Conservation (phyloP, 177 flowering plant species). For the Vitis hybrid region DNA sequence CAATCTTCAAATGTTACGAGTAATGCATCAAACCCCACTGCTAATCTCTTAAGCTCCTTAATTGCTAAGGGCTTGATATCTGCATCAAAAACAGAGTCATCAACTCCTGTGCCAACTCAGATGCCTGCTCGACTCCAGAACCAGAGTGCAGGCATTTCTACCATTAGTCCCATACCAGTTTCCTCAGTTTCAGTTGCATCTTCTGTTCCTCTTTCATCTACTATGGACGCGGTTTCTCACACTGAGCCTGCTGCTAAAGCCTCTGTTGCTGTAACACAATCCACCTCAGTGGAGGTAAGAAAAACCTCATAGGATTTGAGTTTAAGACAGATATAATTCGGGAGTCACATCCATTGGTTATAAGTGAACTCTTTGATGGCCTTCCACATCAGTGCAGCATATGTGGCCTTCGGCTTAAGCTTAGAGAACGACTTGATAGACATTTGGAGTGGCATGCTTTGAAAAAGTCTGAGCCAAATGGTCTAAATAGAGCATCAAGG, state of each 20-base stretch:
- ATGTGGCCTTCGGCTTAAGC: constrained; percentile 71
- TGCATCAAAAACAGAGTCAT: constrained; percentile 52
- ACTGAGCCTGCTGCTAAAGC: constrained; percentile 29
- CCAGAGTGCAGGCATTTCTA: constrained; percentile 21
- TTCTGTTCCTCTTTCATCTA: constrained; percentile 19
- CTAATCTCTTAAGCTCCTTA: constrained; percentile 72
- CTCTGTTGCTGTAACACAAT: constrained; percentile 19
- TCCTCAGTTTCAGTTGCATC: constrained; percentile 27
- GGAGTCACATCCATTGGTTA: constrained; percentile 58
- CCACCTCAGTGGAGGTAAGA: constrained; percentile 24
- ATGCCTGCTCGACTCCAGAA: constrained; percentile 19
- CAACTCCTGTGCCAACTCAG: constrained; percentile 19
- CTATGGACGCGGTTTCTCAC: constrained; percentile 22
- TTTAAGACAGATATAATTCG: constrained; percentile 75
- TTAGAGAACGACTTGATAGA: constrained; percentile 52
- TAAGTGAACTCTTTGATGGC: constrained; percentile 55
- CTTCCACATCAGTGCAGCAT: constrained; percentile 56
- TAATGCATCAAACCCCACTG: constrained; percentile 46
- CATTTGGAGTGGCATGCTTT: constrained; percentile 84
- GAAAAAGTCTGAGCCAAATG: constrained; percentile 25
- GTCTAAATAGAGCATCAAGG: constrained; percentile 36
- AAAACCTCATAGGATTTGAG: constrained; percentile 61
- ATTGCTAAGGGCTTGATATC: constrained; percentile 89
- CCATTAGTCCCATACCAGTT: constrained; percentile 26
- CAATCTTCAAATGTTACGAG: constrained; percentile 27